Conservation (phyloP, 495 filamentous ascomycete genomes). For the Trichoderma erinaceum region DNA sequence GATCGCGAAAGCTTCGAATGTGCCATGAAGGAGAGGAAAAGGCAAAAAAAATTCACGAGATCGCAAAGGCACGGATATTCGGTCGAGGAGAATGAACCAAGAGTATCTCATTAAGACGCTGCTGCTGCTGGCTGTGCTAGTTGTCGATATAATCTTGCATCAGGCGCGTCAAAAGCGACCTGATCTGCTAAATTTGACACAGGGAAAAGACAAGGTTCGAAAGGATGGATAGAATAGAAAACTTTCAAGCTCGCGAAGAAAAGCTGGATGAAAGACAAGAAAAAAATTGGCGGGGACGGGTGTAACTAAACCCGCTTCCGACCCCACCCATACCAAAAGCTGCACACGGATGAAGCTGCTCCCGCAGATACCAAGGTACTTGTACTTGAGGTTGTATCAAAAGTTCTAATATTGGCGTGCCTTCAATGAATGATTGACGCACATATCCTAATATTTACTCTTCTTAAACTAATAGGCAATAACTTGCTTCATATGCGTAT, state of each 20-base stretch:
- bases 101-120: not conserved
- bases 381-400: too few species aligned
- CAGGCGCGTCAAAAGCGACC: not conserved
- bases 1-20: slow-evolving; percentile 73
- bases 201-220: not conserved
- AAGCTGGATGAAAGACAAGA: not conserved
- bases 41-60: not conserved
- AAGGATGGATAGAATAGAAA: not conserved
- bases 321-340: not conserved
- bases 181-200: not conserved
- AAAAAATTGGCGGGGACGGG: not conserved
- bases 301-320: not conserved
- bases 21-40: slow-evolving; percentile 41
- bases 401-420: too few species aligned
- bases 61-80: slow-evolving; percentile 3
- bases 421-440: too few species aligned
- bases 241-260: not conserved
- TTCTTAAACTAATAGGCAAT: too few species aligned
- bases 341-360: not conserved
- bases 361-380: not conserved
- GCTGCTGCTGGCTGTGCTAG: not conserved
- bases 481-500: too few species aligned
- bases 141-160: not conserved
- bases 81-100: not conserved
- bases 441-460: too few species aligned